These are phyloP conservation scores for Aegilops tauschii DNA, from an alignment of 176 grass and related monocot genomes.

Conservation along the genomic window DNA sequence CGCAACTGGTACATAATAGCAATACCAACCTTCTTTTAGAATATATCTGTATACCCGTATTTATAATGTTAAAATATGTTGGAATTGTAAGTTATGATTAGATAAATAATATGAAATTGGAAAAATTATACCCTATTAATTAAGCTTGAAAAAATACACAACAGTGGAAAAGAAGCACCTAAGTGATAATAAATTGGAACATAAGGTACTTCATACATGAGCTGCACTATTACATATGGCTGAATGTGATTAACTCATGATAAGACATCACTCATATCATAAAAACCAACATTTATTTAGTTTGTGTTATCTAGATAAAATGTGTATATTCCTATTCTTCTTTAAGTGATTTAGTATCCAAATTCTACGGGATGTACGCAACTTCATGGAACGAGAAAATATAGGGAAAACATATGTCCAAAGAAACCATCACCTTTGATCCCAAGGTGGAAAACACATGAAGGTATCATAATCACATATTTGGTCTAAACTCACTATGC, in stretches of 20 bases:
- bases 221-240: not conserved
- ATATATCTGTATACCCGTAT: no score
- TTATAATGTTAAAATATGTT: not conserved
- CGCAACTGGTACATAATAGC: not conserved
- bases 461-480: constrained; percentile 18
- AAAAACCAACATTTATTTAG: not conserved
- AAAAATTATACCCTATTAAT: not conserved
- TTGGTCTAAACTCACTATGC: constrained; percentile 30
- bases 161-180: not conserved
- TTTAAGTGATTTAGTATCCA: not conserved
- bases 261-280: not conserved
- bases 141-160: not conserved
- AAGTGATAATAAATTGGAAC: not conserved
- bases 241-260: not conserved
- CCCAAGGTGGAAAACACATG: not conserved
- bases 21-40: no score
- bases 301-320: not conserved
- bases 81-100: not conserved
- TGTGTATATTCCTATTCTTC: not conserved
- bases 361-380: not conserved
- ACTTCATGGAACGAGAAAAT: constrained; percentile 3
- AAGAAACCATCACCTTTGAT: not conserved
- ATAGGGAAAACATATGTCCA: constrained; percentile 9
- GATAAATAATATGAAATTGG: not conserved
- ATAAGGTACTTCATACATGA: constrained; percentile 15